Percentiles rank a stretch among this genome's conserved stretches.
Conservation (phyloP, 108 stramenopile species). For the Skeletonema costatum region DNA sequence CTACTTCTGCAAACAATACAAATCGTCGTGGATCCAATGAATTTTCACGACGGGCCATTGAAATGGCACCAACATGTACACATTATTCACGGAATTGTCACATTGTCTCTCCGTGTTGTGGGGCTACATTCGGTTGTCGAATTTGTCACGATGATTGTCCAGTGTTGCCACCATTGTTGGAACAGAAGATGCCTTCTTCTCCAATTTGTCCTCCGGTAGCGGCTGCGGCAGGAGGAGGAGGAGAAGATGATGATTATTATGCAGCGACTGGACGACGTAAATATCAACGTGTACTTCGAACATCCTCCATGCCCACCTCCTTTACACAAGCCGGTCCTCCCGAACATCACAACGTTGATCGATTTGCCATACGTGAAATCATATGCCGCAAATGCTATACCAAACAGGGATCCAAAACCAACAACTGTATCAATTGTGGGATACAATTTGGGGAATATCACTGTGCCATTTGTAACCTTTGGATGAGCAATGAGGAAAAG, state of each 20-base stretch:
- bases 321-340: slow-evolving; percentile 43
- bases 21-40: slow-evolving; percentile 9
- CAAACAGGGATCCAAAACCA: slow-evolving; percentile 60
- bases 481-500: slow-evolving; percentile 85
- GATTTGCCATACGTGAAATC: slow-evolving; percentile 75
- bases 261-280: slow-evolving; percentile 11
- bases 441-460: slow-evolving; percentile 84
- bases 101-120: slow-evolving; percentile 84
- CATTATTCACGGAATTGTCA: slow-evolving; percentile 86
- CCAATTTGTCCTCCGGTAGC: background rate
- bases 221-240: background rate
- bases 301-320: slow-evolving; percentile 39
- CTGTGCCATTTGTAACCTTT: slow-evolving; percentile 84
- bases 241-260: background rate
- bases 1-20: background rate
- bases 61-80: slow-evolving; percentile 53
- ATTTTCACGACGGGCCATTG: slow-evolving; percentile 23
- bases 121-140: slow-evolving; percentile 80
- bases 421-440: slow-evolving; percentile 83
- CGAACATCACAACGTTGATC: slow-evolving; percentile 78
- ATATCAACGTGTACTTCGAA: slow-evolving; percentile 31
- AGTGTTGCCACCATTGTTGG: slow-evolving; percentile 40
- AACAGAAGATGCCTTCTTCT: background rate
- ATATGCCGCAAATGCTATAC: slow-evolving; percentile 83
- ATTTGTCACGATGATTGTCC: slow-evolving; percentile 87